Conservation (phyloP, 371 early-diverging fungal genomes). For the Mortierella polycephala region DNA sequence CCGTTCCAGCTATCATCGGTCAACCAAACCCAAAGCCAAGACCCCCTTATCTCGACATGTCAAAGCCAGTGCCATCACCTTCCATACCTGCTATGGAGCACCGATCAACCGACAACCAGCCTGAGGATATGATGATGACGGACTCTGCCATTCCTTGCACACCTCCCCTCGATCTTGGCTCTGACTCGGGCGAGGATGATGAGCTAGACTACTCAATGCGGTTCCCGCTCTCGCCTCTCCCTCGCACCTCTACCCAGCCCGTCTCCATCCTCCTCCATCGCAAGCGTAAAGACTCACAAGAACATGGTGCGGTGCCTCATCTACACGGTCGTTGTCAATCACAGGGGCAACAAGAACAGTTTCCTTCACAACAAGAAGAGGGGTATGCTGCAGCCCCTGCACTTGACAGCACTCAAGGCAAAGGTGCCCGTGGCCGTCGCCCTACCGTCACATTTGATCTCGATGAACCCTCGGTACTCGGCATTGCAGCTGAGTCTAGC, state of each 20-base stretch:
- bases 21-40: too few relatives aligned
- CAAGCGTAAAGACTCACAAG: slow-evolving; percentile 34
- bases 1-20: too few relatives aligned
- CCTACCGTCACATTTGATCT: slow-evolving; percentile 43
- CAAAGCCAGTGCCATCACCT: too few relatives aligned
- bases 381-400: slow-evolving; percentile 8
- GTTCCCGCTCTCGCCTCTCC: slow-evolving; percentile 13
- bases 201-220: slow-evolving; percentile 3
- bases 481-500: not conserved
- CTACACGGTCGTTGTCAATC: slow-evolving; percentile 13
- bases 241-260: slow-evolving; percentile 6
- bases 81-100: too few relatives aligned
- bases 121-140: slow-evolving; percentile 37
- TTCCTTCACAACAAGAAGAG: not conserved
- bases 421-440: slow-evolving; percentile 22
- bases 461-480: slow-evolving; percentile 11
- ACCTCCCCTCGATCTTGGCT: slow-evolving; percentile 40
- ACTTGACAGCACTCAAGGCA: slow-evolving; percentile 6
- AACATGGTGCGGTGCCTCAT: slow-evolving; percentile 3
- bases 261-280: slow-evolving; percentile 22
- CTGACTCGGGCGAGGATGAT: slow-evolving; percentile 39
- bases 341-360: not conserved
- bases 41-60: too few relatives aligned
- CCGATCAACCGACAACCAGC: not conserved
- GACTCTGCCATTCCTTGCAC: slow-evolving; percentile 31